Conservation (phyloP, 176 grass and related monocot species). For the Triticum monococcum region DNA sequence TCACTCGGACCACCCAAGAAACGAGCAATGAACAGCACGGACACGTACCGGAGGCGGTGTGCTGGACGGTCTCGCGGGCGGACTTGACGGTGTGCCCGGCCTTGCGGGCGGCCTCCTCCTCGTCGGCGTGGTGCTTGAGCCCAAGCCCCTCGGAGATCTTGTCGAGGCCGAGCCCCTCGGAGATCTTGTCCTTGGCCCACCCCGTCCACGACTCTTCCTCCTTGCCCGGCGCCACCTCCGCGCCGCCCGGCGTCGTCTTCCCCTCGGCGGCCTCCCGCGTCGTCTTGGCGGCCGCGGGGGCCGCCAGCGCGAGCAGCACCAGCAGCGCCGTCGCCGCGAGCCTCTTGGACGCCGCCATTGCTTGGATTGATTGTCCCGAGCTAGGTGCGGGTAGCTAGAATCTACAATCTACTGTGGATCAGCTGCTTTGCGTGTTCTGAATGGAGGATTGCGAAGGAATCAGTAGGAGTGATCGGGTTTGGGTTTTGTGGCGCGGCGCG, state of each 20-base stretch:
- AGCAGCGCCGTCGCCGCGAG: constrained; percentile 29
- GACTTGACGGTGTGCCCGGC: constrained; percentile 45
- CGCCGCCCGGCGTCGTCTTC: constrained; percentile 14
- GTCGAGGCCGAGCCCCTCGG: constrained; percentile 55
- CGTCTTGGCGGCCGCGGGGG: constrained; percentile 24
- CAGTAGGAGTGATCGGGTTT: background rate
- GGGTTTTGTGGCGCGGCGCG: background rate
- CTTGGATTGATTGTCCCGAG: background rate
- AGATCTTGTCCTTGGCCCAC: constrained; percentile 84
- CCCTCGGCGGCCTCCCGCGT: background rate
- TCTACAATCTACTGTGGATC: background rate
- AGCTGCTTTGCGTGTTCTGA: background rate
- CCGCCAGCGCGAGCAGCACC: constrained; percentile 37
- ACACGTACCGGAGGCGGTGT: constrained; percentile 43
- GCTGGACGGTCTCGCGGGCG: constrained; percentile 41
- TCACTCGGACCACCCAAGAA: too few species aligned
- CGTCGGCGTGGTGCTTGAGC: constrained; percentile 44
- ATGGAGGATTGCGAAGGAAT: background rate
- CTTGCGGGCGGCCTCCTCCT: constrained; percentile 58
- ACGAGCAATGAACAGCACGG: background rate
- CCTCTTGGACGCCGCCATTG: constrained; percentile 36
- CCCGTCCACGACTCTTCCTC: constrained; percentile 60
- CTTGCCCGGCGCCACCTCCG: background rate
- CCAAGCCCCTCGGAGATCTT: constrained; percentile 71
- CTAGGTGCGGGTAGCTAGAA: too few species aligned